Evolutionary conservation across 371 early-diverging fungal species (phyloP), one percentile per base, ranked within the genome.

Genomic region (Funneliformis caledonium): DNA sequence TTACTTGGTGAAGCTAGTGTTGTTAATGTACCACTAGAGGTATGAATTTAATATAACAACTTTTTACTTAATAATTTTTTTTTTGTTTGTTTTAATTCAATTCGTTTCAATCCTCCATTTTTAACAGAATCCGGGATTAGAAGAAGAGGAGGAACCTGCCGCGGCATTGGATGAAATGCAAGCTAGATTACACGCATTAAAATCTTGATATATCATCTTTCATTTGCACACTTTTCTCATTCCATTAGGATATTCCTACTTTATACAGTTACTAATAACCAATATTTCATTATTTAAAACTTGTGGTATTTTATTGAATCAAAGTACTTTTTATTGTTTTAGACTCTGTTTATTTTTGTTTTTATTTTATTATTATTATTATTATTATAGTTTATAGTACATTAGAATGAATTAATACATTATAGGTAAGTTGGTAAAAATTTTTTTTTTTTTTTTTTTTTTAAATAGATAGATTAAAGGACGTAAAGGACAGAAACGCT

Each of bases 141-240:
- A 87, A 47, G 87, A 87, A 26, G 89, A 90, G 10, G 92, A 89
- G 56, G 93, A 94, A 74, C 91, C 91, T 59, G 94, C 93, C 47
- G 91, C 92, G 19, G 94, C 94, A 78, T 72, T 94, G 82, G 95
- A 95, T 80, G 91, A 90, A 72, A 96, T 97, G 96, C 92, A 93
- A 80, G 91, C 93, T 76, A 92, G 97, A 42, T 86, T 97, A 79
- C 90, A 94, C 83, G 96, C 95, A 83, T 82, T 92, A 79, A 85
- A 86, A 82, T 59, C 80, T 59, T 79, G 33, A 65, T 75, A 26
- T 12, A 70, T 64, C 19, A 12, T 56, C 19, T 5, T 56, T 19
- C 19, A 7, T 56, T 19, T 56, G 19, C 19, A 52, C 26, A 37
- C 3, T 37, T 37, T 37, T 37, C 37, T 37, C 3, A 26, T 26